These are phyloP conservation scores for Tilletia walkeri DNA, from an alignment of 1,284 basidiomycete genomes.

Conservation along the genomic window DNA sequence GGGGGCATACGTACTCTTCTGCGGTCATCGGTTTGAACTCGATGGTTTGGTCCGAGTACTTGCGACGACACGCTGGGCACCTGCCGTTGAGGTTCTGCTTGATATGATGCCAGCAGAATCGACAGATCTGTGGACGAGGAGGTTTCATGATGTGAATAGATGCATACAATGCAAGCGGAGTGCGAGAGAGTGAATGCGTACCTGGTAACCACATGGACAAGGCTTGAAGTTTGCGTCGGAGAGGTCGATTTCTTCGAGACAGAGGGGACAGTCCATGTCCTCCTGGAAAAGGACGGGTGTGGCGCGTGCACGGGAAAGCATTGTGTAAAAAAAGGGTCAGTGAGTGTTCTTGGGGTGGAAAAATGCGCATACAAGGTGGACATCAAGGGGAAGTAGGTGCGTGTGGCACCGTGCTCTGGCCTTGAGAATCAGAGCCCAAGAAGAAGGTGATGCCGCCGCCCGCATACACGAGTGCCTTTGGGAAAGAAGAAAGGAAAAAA, in stretches of 20 bases:
- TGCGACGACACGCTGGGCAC: constrained; percentile 92
- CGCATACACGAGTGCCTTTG: background rate
- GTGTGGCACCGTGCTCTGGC: too few species aligned
- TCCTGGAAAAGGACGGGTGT: constrained; percentile 63
- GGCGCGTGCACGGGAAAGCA: background rate
- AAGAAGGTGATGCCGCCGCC: too few species aligned
- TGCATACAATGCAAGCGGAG: background rate
- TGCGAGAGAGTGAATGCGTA: constrained; percentile 54
- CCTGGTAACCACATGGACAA: constrained; percentile 97
- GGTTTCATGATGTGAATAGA: background rate
- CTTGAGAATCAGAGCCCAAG: too few species aligned
- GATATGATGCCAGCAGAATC: constrained; percentile 99
- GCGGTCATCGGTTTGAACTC: constrained; percentile 94
- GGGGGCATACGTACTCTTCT: constrained; percentile 69
- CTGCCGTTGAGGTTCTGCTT: constrained; percentile 91
- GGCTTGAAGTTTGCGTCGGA: constrained; percentile 99
- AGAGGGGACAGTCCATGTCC: constrained; percentile 95
- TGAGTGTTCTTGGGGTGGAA: too few species aligned
- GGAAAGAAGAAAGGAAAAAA: background rate
- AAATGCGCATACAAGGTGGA: too few species aligned
- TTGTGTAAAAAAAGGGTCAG: too few species aligned
- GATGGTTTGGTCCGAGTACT: constrained; percentile 87
- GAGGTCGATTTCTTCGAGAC: constrained; percentile 97
- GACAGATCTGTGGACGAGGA: constrained; percentile 74
- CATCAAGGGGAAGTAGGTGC: too few species aligned